These are phyloP conservation scores for Stephanocyclus meneghinianus DNA, from an alignment of 352 stramenopile genomes.

Conservation along the genomic window DNA sequence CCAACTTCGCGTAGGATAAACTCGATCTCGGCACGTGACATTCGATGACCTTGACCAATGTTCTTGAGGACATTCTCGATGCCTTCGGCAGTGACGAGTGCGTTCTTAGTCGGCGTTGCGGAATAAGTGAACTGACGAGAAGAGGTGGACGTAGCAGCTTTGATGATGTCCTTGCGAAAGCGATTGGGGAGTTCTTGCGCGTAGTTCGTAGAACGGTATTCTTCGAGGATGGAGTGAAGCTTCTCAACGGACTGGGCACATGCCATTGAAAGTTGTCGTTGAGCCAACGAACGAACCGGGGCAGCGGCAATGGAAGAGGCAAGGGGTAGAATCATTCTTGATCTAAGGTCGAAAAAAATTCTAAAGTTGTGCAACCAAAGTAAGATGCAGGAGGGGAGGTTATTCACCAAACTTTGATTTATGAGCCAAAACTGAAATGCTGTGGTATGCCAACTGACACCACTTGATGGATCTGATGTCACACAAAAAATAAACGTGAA, in stretches of 20 bases:
- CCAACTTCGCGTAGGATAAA: conserved; percentile 29
- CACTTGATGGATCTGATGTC: too few relatives aligned
- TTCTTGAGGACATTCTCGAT: conserved; percentile 28
- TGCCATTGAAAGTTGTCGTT: conserved; percentile 25
- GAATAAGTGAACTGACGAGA: not conserved
- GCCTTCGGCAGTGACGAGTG: conserved; percentile 4
- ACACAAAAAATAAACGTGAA: too few relatives aligned
- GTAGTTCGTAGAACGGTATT: conserved; percentile 51
- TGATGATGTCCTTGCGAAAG: conserved; percentile 35
- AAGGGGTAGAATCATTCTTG: not conserved
- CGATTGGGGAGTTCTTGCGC: conserved; percentile 25
- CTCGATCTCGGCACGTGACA: conserved; percentile 16
- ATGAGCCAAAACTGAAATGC: too few relatives aligned
- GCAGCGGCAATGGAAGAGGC: not conserved
- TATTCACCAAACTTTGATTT: too few relatives aligned
- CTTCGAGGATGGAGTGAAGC: conserved; percentile 44
- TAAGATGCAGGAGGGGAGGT: too few relatives aligned
- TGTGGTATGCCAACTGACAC: too few relatives aligned
- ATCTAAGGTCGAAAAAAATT: too few relatives aligned
- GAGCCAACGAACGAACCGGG: not conserved
- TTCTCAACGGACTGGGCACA: conserved; percentile 40
- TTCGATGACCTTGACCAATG: conserved; percentile 14
- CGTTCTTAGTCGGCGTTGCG: not conserved
- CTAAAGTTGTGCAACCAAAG: too few relatives aligned
- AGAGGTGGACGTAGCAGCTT: not conserved